Conservation (phyloP, 495 filamentous ascomycete species). For the Halenospora varia region DNA sequence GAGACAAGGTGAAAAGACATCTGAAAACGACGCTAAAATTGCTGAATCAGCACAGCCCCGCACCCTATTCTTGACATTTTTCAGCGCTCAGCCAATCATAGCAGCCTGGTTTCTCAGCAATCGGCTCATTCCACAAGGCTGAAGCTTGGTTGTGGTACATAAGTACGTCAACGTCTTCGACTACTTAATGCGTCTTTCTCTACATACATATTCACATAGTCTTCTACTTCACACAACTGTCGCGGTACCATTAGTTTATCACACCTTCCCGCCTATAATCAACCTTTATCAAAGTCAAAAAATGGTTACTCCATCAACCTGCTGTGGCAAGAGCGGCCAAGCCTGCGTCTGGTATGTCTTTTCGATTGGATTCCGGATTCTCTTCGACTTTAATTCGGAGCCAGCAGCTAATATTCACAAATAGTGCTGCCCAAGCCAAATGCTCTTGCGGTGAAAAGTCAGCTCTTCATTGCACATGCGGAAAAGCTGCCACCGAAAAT, state of each 20-base stretch:
- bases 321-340: slow-evolving; percentile 44
- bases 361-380: slow-evolving; percentile 15
- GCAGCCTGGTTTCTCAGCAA: too few species aligned
- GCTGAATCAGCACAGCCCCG: too few species aligned
- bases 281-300: not conserved
- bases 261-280: not conserved
- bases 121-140: not conserved
- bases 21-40: too few species aligned
- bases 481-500: slow-evolving; percentile 76
- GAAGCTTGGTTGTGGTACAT: not conserved
- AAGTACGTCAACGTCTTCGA: not conserved
- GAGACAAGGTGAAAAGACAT: too few species aligned
- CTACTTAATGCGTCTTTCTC: not conserved
- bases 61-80: too few species aligned
- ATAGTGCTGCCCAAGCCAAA: slow-evolving; percentile 43
- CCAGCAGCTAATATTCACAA: slow-evolving; percentile 30
- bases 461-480: slow-evolving; percentile 83
- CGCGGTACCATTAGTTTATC: not conserved
- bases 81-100: too few species aligned
- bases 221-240: not conserved
- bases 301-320: slow-evolving; percentile 36
- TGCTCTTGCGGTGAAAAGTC: slow-evolving; percentile 89
- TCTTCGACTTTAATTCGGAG: not conserved
- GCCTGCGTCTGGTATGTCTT: slow-evolving; percentile 45
- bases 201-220: not conserved